Percentiles rank a stretch among this genome's conserved stretches.
phyloP scores from a whole-genome alignment of 176 grass and related monocot genomes.

The Oryza glumipatula region DNA sequence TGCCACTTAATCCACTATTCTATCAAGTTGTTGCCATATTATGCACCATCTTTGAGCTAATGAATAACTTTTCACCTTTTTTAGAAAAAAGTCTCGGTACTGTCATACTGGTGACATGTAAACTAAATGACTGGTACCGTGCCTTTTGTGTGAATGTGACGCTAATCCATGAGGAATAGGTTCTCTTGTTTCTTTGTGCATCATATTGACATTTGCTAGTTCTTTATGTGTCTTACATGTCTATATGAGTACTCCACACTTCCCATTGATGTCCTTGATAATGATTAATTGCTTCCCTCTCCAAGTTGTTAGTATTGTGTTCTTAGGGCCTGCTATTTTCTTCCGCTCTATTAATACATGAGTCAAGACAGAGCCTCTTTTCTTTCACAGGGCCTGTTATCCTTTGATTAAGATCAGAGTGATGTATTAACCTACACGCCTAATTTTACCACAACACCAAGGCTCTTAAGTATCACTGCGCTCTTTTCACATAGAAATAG shows the following conservation, averaged over 20 bases:
- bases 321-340: background rate
- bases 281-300: background rate
- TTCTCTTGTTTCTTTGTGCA: slow-evolving; percentile 2
- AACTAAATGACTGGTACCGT: slow-evolving; percentile 25
- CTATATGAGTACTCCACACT: background rate
- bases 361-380: too few species aligned
- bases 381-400: background rate
- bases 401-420: background rate
- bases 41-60: slow-evolving; percentile 34
- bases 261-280: background rate
- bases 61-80: background rate
- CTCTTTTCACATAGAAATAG: background rate
- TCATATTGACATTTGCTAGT: background rate
- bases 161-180: background rate
- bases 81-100: background rate
- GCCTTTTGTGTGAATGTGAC: slow-evolving; percentile 30
- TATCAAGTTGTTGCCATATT: slow-evolving; percentile 14
- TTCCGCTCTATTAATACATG: too few species aligned
- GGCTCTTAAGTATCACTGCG: background rate
- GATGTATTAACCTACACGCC: background rate
- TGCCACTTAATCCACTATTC: background rate
- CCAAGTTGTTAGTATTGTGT: background rate
- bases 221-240: background rate
- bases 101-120: background rate
- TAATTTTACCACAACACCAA: background rate